phyloP scores from a whole-genome alignment of 2,329 filamentous ascomycete genomes.

The Aspergillus persii region DNA sequence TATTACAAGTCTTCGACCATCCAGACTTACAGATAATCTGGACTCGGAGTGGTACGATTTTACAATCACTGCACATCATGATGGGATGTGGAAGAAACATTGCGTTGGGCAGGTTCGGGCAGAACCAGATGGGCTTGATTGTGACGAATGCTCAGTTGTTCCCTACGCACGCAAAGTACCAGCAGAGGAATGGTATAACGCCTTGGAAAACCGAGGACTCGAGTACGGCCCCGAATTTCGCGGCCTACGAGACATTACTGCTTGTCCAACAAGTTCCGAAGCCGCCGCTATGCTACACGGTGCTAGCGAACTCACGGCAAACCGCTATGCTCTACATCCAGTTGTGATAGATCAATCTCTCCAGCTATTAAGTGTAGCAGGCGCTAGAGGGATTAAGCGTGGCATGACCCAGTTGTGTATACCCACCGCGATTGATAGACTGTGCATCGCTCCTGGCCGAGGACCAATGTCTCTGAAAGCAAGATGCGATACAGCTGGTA shows the following conservation, averaged over 20 bases:
- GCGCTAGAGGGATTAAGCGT: conserved; percentile 15
- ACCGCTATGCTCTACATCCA: conserved; percentile 21
- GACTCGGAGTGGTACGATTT: conserved; percentile 19
- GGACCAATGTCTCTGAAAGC: conserved; percentile 5
- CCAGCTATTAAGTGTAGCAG: conserved; percentile 22
- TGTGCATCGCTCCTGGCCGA: conserved; percentile 13
- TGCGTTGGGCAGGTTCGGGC: conserved; percentile 13
- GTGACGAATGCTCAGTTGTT: background rate
- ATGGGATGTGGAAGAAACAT: conserved; percentile 15
- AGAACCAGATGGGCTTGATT: background rate
- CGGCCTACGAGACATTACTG: conserved; percentile 12
- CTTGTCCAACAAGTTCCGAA: conserved; percentile 2
- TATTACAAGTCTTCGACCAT: conserved; percentile 13
- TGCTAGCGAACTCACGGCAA: background rate
- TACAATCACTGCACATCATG: conserved; percentile 11
- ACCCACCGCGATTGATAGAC: conserved; percentile 20
- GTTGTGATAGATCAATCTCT: conserved; percentile 20
- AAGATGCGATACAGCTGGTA: conserved; percentile 1
- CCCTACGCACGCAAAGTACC: conserved; percentile 2
- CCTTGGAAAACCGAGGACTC: conserved; percentile 9
- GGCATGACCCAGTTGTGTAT: conserved; percentile 17
- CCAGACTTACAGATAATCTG: conserved; percentile 1
- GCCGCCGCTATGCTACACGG: conserved; percentile 4
- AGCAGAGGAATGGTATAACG: conserved; percentile 9
- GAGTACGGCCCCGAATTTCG: conserved; percentile 16